Evolutionary conservation across 768 basidiomycete genomes (phyloP).

Genomic region (Collybiopsis confluens): DNA sequence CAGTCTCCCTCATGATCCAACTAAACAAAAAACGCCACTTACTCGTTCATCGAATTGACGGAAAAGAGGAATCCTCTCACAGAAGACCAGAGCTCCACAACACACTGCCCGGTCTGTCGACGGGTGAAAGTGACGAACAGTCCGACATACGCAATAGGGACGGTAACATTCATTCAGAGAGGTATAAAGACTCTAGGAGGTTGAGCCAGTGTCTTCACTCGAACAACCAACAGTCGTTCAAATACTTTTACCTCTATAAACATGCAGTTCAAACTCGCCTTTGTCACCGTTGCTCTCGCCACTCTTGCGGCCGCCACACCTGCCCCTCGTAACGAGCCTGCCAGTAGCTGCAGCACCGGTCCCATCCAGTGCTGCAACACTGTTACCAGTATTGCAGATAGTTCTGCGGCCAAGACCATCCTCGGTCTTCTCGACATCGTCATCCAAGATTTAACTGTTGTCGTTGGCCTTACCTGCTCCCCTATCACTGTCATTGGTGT

Average conservation of each 20-base stretch:
- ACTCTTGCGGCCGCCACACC: slow-evolving; percentile 17
- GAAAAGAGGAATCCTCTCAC: no score
- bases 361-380: slow-evolving; percentile 28
- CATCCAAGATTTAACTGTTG: slow-evolving; percentile 36
- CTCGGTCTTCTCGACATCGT: slow-evolving; percentile 31
- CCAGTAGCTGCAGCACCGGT: slow-evolving; percentile 21
- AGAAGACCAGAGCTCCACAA: no score
- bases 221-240: slow-evolving; percentile 6
- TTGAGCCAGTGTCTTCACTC: neutral
- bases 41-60: no score
- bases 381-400: slow-evolving; percentile 14
- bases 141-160: no score
- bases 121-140: no score
- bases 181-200: neutral
- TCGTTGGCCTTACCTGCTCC: slow-evolving; percentile 7
- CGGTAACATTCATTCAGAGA: neutral
- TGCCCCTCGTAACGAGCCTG: slow-evolving; percentile 11
- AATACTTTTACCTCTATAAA: neutral
- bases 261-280: slow-evolving; percentile 8
- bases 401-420: slow-evolving; percentile 8
- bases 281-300: slow-evolving; percentile 5
- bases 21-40: no score
- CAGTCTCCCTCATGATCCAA: no score
- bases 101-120: no score
- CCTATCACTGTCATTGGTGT: slow-evolving; percentile 1